Evolutionary conservation across 1,284 basidiomycete species (phyloP).

Genomic region (Cutaneotrichosporon sp.): DNA sequence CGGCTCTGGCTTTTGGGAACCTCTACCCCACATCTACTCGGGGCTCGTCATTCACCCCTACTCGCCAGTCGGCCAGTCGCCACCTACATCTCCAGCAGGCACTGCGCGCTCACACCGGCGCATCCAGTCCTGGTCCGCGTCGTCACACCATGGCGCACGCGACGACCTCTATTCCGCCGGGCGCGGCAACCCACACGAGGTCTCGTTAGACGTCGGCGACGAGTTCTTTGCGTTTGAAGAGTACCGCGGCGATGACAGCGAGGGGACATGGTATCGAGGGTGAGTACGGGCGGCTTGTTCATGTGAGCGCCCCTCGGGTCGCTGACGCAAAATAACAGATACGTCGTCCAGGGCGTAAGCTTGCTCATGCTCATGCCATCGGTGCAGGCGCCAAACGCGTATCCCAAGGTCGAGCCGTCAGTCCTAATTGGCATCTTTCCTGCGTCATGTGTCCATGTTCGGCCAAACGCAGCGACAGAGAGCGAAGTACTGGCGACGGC

Average conservation of each 20-base stretch:
- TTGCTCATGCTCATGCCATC: constrained; percentile 54
- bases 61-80: constrained; percentile 28
- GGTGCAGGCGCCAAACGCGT: constrained; percentile 9
- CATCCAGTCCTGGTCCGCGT: constrained; percentile 31
- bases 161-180: constrained; percentile 13
- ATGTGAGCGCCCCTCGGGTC: not conserved
- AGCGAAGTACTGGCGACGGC: constrained; percentile 72
- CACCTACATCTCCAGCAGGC: constrained; percentile 16
- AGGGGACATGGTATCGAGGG: constrained; percentile 57
- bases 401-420: constrained; percentile 54
- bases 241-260: constrained; percentile 58
- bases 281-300: constrained; percentile 1
- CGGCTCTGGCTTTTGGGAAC: constrained; percentile 35
- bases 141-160: constrained; percentile 3
- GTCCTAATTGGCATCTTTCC: constrained; percentile 97
- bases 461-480: constrained; percentile 82
- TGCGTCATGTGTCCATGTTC: constrained; percentile 78
- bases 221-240: constrained; percentile 95
- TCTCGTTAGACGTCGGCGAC: constrained; percentile 64
- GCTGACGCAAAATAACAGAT: constrained; percentile 52
- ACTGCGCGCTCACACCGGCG: constrained; percentile 11
- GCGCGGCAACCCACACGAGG: constrained; percentile 41
- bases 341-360: constrained; percentile 77
- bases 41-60: constrained; percentile 42
- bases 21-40: constrained; percentile 41